Evolutionary conservation across 2,329 filamentous ascomycete species (phyloP).

Genomic region (Coniochaeta pulveracea): DNA sequence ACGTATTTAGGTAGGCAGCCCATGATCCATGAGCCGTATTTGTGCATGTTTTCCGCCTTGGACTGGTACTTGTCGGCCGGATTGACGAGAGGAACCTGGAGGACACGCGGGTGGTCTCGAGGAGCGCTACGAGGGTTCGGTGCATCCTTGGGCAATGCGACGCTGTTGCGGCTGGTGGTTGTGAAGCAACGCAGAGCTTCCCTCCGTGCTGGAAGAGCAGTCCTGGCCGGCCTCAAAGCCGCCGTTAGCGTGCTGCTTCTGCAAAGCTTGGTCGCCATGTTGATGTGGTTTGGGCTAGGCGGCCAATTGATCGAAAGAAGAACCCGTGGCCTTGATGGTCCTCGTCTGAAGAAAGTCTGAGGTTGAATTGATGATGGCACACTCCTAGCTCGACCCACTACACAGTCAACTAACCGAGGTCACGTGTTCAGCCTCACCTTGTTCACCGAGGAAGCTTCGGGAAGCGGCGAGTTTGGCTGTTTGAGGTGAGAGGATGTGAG

Average conservation of each 20-base stretch:
- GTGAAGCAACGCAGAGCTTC: constrained; percentile 37
- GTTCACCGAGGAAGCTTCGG: too few relatives aligned
- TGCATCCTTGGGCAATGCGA: constrained; percentile 47
- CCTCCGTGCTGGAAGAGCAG: constrained; percentile 27
- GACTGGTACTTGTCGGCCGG: constrained; percentile 86
- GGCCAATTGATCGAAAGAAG: constrained; percentile 30
- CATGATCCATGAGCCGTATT: constrained; percentile 94
- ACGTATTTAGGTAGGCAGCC: constrained; percentile 95
- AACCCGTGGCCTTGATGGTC: background rate
- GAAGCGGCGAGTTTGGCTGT: too few relatives aligned
- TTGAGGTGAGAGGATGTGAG: too few relatives aligned
- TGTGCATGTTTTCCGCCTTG: constrained; percentile 80
- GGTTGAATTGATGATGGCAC: constrained; percentile 1
- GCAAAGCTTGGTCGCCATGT: constrained; percentile 51
- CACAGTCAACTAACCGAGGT: too few relatives aligned
- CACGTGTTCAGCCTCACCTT: too few relatives aligned
- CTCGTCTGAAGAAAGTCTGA: constrained; percentile 2
- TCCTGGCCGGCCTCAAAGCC: constrained; percentile 40
- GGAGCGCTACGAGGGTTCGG: constrained; percentile 58
- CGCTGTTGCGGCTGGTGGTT: constrained; percentile 30
- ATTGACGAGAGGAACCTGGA: constrained; percentile 75
- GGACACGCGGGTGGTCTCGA: constrained; percentile 44
- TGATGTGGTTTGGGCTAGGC: constrained; percentile 19
- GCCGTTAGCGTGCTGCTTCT: constrained; percentile 44
- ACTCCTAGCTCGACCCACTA: too few relatives aligned